Evolutionary conservation across 2,329 filamentous ascomycete genomes (phyloP).

Genomic region (Aureobasidium melanogenum): DNA sequence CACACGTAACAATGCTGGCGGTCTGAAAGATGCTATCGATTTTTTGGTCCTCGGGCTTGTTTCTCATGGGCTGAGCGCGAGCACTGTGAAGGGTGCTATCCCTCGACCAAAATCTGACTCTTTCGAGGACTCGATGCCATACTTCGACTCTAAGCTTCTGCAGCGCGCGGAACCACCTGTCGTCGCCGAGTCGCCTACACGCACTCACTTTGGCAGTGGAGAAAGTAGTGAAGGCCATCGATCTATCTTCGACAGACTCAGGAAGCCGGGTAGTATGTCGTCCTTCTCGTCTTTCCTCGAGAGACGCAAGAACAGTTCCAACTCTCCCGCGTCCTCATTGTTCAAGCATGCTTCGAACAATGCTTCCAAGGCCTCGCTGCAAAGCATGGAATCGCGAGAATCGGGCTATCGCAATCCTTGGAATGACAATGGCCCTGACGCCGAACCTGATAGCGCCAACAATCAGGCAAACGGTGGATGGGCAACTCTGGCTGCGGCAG

Average conservation of each 20-base stretch:
- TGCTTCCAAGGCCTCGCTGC: constrained; percentile 89
- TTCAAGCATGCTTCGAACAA: constrained; percentile 83
- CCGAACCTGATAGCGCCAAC: constrained; percentile 63
- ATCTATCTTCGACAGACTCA: constrained; percentile 81
- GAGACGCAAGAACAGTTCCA: constrained; percentile 86
- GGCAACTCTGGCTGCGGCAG: constrained; percentile 43
- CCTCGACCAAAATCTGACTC: constrained; percentile 98
- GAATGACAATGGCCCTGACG: constrained; percentile 95
- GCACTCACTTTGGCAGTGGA: constrained; percentile 73
- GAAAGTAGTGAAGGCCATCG: constrained; percentile 59
- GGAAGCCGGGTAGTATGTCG: constrained; percentile 89
- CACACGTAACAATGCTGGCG: constrained; percentile 93
- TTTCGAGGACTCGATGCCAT: constrained; percentile 92
- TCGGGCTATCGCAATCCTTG: constrained; percentile 83
- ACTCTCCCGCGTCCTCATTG: constrained; percentile 61
- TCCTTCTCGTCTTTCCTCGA: constrained; percentile 95
- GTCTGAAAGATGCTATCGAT: constrained; percentile 90
- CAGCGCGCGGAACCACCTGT: constrained; percentile 77
- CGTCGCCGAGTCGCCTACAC: constrained; percentile 80
- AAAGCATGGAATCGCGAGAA: constrained; percentile 90
- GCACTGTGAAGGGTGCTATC: constrained; percentile 84
- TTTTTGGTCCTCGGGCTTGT: constrained; percentile 82
- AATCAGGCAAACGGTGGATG: constrained; percentile 30
- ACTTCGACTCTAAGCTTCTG: constrained; percentile 92
- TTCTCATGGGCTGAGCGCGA: constrained; percentile 78